These are phyloP conservation scores for Jatropha multifida DNA, from an alignment of 441 rosid genomes.

Conservation along the genomic window DNA sequence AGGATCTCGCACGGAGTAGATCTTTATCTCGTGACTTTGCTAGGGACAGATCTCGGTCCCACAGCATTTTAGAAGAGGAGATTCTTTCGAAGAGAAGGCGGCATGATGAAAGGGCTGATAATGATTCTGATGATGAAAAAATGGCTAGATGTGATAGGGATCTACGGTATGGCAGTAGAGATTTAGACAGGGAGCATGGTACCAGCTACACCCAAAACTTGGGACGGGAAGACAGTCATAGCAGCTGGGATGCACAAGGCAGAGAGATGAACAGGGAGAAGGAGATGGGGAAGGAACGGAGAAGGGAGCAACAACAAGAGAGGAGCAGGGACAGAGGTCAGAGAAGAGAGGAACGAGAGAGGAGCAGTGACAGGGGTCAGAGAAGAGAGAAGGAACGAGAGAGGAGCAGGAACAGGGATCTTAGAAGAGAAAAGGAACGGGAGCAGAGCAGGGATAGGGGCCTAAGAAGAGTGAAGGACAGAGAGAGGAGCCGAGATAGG, in stretches of 20 bases:
- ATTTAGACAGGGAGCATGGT: slow-evolving; percentile 38
- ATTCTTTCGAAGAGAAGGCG: slow-evolving; percentile 32
- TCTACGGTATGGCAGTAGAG: slow-evolving; percentile 37
- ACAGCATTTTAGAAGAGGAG: slow-evolving; percentile 48
- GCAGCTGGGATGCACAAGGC: slow-evolving; percentile 38
- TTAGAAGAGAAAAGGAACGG: slow-evolving; percentile 36
- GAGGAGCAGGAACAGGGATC: slow-evolving; percentile 34
- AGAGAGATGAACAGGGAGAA: slow-evolving; percentile 48
- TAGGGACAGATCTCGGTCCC: slow-evolving; percentile 59
- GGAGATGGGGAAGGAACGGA: slow-evolving; percentile 33
- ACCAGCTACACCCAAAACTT: slow-evolving; percentile 38
- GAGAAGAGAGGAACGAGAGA: slow-evolving; percentile 37
- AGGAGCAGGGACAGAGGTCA: slow-evolving; percentile 35
- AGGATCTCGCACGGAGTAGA: slow-evolving; percentile 38
- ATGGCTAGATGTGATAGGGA: slow-evolving; percentile 30
- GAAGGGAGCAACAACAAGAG: slow-evolving; percentile 42
- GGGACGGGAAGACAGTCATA: slow-evolving; percentile 37
- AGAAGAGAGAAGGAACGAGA: slow-evolving; percentile 25
- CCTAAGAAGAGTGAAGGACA: slow-evolving; percentile 22
- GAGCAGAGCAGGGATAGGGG: slow-evolving; percentile 42
- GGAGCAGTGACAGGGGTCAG: slow-evolving; percentile 49
- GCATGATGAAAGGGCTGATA: slow-evolving; percentile 30
- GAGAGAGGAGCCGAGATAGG: slow-evolving; percentile 20
- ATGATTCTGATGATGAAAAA: slow-evolving; percentile 34
- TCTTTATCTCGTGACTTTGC: slow-evolving; percentile 46